Evolutionary conservation across 1,284 basidiomycete species (phyloP).

Genomic region (Malassezia dermatis): DNA sequence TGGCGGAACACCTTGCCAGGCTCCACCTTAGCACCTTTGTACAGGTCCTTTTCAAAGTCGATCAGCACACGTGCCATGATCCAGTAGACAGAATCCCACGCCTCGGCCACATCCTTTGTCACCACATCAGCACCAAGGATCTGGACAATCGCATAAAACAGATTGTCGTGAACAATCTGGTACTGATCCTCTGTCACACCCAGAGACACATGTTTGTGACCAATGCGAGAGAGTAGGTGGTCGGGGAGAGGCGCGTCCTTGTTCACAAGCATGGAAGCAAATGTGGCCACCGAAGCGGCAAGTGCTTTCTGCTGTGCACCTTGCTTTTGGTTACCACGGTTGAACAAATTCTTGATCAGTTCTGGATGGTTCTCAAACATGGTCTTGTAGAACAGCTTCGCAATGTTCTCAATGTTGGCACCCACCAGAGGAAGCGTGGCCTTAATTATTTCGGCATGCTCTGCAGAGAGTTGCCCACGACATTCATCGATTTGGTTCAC

Average conservation of each 20-base stretch:
- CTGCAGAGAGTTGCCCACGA: not conserved
- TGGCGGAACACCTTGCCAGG: conserved; percentile 11
- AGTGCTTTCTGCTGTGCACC: conserved; percentile 13
- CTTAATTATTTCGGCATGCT: conserved; percentile 9
- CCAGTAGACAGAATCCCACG: conserved; percentile 14
- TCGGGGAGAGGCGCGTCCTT: not conserved
- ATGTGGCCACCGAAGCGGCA: conserved; percentile 9
- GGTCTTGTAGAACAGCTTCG: conserved; percentile 4
- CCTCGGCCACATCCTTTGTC: conserved; percentile 5
- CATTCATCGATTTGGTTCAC: not conserved
- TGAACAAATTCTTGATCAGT: conserved; percentile 4
- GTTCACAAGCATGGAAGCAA: conserved; percentile 8
- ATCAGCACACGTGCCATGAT: conserved; percentile 7
- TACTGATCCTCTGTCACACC: conserved; percentile 7
- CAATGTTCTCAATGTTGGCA: conserved; percentile 5
- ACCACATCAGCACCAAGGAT: conserved; percentile 11
- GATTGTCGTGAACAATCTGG: conserved; percentile 11
- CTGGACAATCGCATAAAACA: conserved; percentile 11
- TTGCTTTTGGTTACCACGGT: conserved; percentile 11
- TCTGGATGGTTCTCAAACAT: conserved; percentile 11
- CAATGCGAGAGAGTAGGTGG: conserved; percentile 6
- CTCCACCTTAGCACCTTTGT: conserved; percentile 1
- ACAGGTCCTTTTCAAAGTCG: conserved; percentile 6
- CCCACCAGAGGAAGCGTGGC: conserved; percentile 11
- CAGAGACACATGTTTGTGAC: conserved; percentile 13